A percentile compares a stretch with the other conserved stretches of the same genome.
Conservation (phyloP, 1,139 yeast species). For the Geotrichum klebahnii region DNA sequence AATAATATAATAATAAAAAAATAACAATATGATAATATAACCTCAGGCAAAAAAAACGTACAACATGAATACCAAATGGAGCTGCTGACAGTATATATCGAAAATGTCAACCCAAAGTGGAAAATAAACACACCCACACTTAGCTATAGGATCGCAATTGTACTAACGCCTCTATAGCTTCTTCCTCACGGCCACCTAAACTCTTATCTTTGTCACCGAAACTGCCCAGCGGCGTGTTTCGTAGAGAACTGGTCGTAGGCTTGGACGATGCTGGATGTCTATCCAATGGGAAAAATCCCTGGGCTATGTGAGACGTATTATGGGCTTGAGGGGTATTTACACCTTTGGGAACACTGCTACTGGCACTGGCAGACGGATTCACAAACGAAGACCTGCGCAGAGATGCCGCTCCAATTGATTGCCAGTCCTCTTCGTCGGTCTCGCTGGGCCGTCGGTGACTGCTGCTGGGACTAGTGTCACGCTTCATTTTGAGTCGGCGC, state of each 20-base stretch:
- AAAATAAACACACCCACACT: too few species aligned
- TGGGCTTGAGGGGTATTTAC: neutral
- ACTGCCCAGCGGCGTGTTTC: constrained; percentile 7
- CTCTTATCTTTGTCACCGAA: constrained; percentile 11
- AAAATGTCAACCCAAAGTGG: too few species aligned
- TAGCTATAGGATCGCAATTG: constrained; percentile 15
- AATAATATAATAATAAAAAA: too few species aligned
- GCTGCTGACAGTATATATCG: too few species aligned
- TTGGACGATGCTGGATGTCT: constrained; percentile 4
- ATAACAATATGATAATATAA: too few species aligned
- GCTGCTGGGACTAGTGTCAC: neutral
- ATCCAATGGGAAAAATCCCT: neutral
- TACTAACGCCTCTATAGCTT: constrained; percentile 23
- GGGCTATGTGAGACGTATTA: neutral
- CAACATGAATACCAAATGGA: too few species aligned
- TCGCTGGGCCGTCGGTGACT: constrained; percentile 40
- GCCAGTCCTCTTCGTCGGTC: constrained; percentile 97
- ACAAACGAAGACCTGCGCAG: constrained; percentile 31
- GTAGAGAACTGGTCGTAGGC: constrained; percentile 12
- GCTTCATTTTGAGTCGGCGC: constrained; percentile 2
- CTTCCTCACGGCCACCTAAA: constrained; percentile 20
- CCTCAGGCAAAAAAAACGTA: too few species aligned
- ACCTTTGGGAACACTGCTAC: neutral
- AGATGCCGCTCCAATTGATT: constrained; percentile 68
- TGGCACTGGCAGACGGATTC: neutral